Base-by-base conservation (phyloP, 2,329 filamentous ascomycete species). In the Fusarium tuaranense region DNA sequence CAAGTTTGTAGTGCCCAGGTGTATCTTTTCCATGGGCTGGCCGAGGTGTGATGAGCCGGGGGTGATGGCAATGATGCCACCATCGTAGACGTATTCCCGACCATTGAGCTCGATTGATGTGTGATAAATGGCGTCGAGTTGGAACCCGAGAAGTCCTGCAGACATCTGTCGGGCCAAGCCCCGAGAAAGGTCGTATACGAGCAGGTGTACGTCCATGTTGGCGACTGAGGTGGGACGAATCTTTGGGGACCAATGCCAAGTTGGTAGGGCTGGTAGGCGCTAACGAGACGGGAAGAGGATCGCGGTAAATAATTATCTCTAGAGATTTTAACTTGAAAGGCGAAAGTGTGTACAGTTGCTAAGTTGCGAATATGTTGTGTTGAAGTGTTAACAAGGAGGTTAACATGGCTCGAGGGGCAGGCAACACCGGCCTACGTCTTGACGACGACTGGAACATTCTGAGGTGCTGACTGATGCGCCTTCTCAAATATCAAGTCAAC, bases 81-180 rank as follows among this genome's bases (percentile, higher is more conserved):
- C 92, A 70, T 97, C 96, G 77, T 95, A 98, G 78, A 96, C 90
- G 82, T 97, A 98, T 83, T 99, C 97, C 61, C 93, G 89, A n/a
- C 92, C 92, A 63, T 92, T 90, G 44, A 98, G 87, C 48, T 98
- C 92, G 64, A 99, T 92, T 0, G 95, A 94, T 0, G 97, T 98
- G 82, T 99, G 97, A 78, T 98, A 98, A 63, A 99, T 91, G 64
- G 97, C 97, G 82, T 98, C 96, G 60, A 98, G 94, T 63, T 89
- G 86, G 74, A 90, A 88, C 18, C 88, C 85, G 12, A 92, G 82
- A 65, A 87, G 75, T 70, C 86, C 82, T 84, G 85, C 82, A 20
- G 88, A 90, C 84, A 91, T 85, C 74, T 90, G 85, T 12, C 86
- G 85, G 16, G 89, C 89, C 48, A 91, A 76, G 22, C 89, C 89